Evolutionary conservation across 1,284 basidiomycete genomes (phyloP), one percentile per base, ranked within the genome.

Genomic region (Malassezia globosa): DNA sequence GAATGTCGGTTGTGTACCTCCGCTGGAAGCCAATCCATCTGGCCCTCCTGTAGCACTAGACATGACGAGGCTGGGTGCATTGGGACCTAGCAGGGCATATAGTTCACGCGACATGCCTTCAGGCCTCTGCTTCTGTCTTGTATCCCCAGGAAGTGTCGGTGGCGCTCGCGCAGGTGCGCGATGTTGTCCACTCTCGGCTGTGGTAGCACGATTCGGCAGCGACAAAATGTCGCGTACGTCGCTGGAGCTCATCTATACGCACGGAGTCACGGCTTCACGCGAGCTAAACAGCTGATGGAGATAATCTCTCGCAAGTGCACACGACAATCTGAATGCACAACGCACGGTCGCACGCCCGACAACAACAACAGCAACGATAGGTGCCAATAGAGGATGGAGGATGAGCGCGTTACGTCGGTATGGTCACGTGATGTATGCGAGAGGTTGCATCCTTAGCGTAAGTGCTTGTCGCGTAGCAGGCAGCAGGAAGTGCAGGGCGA

Each of bases 41-140:
- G 13, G 45, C n/a, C n/a, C n/a, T 19, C 36, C 55, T 51, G 23
- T 56, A 48, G 26, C 26, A 10, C 27, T 56, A 1, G 56, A 54
- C 42, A 72, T 64, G 16, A 63, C 59, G 33, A 95, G 77, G 1
- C 83, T 82, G 2, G 90, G 87, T 5, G 84, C 83, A 48, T 87
- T 85, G 59, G 87, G 82, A 16, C 92, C 94, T 57, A 97, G 92
- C 52, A 97, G 80, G 0, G 86, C 83, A 72, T 86, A 95, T 2
- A 97, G 78, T 73, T 96, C 90, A 57, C 89, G 78, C 0, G 87
- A 84, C 58, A 96, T 92, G 21, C 90, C 92, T 40, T 69, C 66
- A 6, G 37, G 46, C 5, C 44, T 39, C 36, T 36, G 41, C 31
- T 48, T 46, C 10, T 37, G 43, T 3, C 42, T 42, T 14, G 40